Evolutionary conservation across 768 basidiomycete species (phyloP), one percentile per base, ranked within the genome.

Genomic region (Collybia mongolica): DNA sequence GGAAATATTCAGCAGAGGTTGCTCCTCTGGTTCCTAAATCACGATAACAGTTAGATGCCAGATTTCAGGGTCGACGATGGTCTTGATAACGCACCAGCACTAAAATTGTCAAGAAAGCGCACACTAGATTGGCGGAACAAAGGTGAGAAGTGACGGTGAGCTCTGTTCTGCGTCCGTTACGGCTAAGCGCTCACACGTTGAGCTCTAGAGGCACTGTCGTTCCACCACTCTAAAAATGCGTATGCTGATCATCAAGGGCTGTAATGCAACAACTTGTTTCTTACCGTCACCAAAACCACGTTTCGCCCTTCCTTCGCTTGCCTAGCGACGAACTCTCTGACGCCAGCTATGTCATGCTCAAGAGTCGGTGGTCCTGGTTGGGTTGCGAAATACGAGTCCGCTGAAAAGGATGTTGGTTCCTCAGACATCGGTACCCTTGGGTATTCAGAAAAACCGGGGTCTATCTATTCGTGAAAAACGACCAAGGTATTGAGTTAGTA

Each of bases 31-130:
- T 99, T 46, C 96, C 95, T 91, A 49, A 7, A 19, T 49, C 39
- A 45, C n/a, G 47, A 45, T 54, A 28, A 51, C 40, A 32, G 49
- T 49, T 9, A 37, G 47, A 41, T 46, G 39, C 8, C 20, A 19
- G 15, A 15, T 6, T 9, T 23, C 6, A 39, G 40, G 32, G 23
- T 35, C 38, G 41, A 37, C 15, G 22, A 29, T 23, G 18, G 37
- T 26, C n/a, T 37, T 43, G 49, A 42, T 26, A 52, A 47, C 86
- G 53, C 41, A 90, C 93, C 93, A 52, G 97, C 96, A 69, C 94
- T 97, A 70, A 98, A 98, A 74, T 99, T 98, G 66, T 98, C 96
- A 23, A 99, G 77, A 67, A 98, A 99, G 44, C 97, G 91, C 41
- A 99, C 97, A 59, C 96, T 99, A 66, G 53, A 64, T 54, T 54